Conservation (phyloP, 2,329 filamentous ascomycete genomes). For the Pseudogymnoascus sp. region DNA sequence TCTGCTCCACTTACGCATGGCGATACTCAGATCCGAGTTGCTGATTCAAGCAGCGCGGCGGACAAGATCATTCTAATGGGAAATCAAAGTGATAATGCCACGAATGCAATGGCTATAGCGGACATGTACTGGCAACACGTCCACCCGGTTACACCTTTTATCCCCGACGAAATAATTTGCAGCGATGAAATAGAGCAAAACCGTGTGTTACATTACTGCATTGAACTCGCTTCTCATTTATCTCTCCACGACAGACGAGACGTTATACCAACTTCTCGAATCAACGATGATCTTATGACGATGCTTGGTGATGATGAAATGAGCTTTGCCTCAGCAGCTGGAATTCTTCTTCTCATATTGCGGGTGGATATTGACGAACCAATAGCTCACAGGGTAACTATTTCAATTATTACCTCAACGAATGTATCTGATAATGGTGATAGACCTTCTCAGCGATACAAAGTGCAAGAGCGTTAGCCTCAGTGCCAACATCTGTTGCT, state of each 20-base stretch:
- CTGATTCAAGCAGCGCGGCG: not conserved
- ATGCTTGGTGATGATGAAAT: not conserved
- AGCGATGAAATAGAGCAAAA: not conserved
- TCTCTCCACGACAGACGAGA: not conserved
- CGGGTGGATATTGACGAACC: not conserved
- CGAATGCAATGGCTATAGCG: not conserved
- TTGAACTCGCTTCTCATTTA: not conserved
- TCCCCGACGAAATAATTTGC: not conserved
- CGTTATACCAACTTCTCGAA: not conserved
- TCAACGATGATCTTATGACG: not conserved
- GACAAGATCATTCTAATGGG: not conserved
- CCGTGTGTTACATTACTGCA: not conserved
- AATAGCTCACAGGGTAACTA: not conserved
- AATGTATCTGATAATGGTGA: not conserved
- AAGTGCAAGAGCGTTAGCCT: not conserved
- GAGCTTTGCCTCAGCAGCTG: not conserved
- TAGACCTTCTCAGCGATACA: not conserved
- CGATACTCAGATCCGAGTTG: not conserved
- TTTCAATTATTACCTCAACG: not conserved
- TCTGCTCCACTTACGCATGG: not conserved
- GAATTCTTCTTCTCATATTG: not conserved
- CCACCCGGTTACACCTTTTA: not conserved
- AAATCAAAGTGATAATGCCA: not conserved
- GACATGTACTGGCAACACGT: not conserved
- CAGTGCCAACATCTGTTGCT: not conserved